phyloP scores from a whole-genome alignment of 495 filamentous ascomycete species.

The Sabuloglossum arenarium region DNA sequence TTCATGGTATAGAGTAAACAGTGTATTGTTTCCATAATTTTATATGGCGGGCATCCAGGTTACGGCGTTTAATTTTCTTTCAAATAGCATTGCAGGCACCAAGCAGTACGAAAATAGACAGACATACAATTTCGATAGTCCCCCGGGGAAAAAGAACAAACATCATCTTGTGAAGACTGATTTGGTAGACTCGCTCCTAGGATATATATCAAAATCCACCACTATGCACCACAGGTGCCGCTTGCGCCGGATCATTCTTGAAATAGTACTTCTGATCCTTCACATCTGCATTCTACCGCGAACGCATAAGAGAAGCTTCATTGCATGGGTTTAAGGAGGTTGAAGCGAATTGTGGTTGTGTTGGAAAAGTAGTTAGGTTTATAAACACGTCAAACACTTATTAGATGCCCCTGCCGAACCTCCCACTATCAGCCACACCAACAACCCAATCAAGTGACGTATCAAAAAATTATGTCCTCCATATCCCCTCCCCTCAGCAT shows the following conservation, averaged over 20 bases:
- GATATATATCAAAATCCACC: too few relatives aligned
- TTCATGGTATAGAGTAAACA: slow-evolving; percentile 56
- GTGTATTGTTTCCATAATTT: neutral
- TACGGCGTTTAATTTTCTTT: neutral
- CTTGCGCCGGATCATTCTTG: slow-evolving; percentile 28
- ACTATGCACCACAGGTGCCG: too few relatives aligned
- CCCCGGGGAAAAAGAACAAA: neutral
- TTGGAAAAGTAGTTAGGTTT: too few relatives aligned
- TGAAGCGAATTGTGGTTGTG: too few relatives aligned
- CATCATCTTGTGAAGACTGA: too few relatives aligned
- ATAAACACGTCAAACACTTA: too few relatives aligned
- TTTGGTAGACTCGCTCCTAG: too few relatives aligned
- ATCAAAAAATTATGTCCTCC: slow-evolving; percentile 9
- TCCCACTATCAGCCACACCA: too few relatives aligned
- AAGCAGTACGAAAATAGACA: neutral
- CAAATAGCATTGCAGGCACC: neutral
- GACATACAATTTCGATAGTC: neutral
- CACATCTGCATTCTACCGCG: slow-evolving; percentile 7
- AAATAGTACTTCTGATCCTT: slow-evolving; percentile 38
- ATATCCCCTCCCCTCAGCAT: slow-evolving; percentile 6
- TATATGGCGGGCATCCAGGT: neutral
- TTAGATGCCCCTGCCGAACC: too few relatives aligned
- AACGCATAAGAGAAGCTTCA: neutral
- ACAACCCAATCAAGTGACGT: too few relatives aligned
- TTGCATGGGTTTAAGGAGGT: too few relatives aligned